Evolutionary conservation across 768 basidiomycete species (phyloP), one percentile per base, ranked within the genome.

Genomic region (Boletus barrowsii): DNA sequence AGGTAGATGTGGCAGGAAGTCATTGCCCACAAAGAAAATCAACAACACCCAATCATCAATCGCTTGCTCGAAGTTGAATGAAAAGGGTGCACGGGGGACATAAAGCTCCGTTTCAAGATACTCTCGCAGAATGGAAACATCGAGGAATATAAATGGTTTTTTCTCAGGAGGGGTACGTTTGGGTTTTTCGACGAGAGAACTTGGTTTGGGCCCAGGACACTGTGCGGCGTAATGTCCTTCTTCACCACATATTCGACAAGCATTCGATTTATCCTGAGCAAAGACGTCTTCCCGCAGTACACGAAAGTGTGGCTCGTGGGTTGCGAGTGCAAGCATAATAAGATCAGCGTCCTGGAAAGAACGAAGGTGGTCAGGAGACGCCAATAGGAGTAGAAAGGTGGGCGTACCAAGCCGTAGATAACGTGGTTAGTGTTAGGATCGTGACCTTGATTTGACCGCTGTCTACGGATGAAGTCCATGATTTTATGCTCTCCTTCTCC

Each of bases 401-500:
- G 35, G 69, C 87, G 55, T 65, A 95, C 93, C 68, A 99, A 75
- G 61, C 97, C 97, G 74, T 98, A 99, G 58, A 99, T 98, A 51
- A 98, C 96, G 68, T 99, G 97, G 33, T 79, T 79, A 4, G 94
- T 98, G 67, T 99, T 98, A 18, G 96, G 87, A 70, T 99, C 87
- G 72, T 98, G 87, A n/a, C 86, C 88, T 22, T 82, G 81, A 65
- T 95, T 90, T 47, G 81, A 78, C 48, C 97, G 82, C 64, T 97
- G 95, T 33, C 95, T 80, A 51, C 97, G 80, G 59, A 99, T 96
- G 69, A 83, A 98, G 69, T 98, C 97, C 94, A 99, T 98, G 59
- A 99, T 98, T 76, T 99, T 99, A 72, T 99, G 97, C 69, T 99
- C 97, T 68, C 97, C 97, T 73, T 99, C 97, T 62, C 97, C 97